These are phyloP conservation scores for Tetradesmus obliquus DNA, from an alignment of 139 green algal species.

Conservation along the genomic window DNA sequence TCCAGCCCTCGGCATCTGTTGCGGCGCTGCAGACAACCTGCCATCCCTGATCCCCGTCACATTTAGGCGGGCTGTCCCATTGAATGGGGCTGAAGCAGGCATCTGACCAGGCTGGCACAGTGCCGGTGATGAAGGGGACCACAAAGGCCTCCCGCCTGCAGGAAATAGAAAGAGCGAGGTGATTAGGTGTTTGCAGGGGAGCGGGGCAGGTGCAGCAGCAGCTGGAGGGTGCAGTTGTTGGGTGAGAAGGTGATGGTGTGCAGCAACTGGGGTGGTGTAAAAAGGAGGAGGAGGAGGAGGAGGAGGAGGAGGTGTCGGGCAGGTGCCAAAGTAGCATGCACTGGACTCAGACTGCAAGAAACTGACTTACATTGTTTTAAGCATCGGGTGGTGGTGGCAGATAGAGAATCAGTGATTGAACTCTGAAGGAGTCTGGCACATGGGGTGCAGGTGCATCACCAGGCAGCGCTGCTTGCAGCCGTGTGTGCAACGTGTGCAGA, in stretches of 20 bases:
- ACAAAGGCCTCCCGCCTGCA: slow-evolving; percentile 32
- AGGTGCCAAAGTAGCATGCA: neutral
- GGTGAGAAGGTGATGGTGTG: neutral
- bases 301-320: neutral
- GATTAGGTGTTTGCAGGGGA: neutral
- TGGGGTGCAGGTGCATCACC: too few relatives aligned
- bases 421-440: too few relatives aligned
- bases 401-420: too few relatives aligned
- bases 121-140: slow-evolving; percentile 28
- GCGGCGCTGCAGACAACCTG: slow-evolving; percentile 54
- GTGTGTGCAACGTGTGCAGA: too few relatives aligned
- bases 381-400: too few relatives aligned
- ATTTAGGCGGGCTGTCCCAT: neutral
- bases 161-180: neutral
- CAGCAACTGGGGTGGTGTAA: neutral
- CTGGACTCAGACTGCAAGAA: neutral
- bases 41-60: slow-evolving; percentile 42
- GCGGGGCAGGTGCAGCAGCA: neutral
- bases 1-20: slow-evolving; percentile 75
- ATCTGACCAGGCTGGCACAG: slow-evolving; percentile 42
- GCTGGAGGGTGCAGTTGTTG: neutral
- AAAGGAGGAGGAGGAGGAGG: neutral
- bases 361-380: too few relatives aligned
- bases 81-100: slow-evolving; percentile 8
- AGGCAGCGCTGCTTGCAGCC: too few relatives aligned